Percentiles rank a stretch among this genome's conserved stretches.
Conservation (phyloP, 805 yeast species). For the Tetrapisispora nanseiensis region DNA sequence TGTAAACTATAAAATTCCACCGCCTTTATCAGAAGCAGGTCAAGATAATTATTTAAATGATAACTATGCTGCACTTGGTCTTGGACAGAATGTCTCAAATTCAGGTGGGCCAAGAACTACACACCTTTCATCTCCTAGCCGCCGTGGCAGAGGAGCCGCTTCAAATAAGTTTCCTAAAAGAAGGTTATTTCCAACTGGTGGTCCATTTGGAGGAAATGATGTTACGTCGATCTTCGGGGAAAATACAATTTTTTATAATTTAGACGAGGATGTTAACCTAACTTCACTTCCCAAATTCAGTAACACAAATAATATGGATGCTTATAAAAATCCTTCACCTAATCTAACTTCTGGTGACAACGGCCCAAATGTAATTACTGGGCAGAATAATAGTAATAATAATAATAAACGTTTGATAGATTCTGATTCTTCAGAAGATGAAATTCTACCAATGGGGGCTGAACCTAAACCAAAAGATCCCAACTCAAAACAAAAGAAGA, state of each 20-base stretch:
- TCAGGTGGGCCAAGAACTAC: neutral
- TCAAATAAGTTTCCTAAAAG: conserved; percentile 42
- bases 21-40: conserved; percentile 47
- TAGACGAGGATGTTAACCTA: conserved; percentile 5
- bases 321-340: conserved; percentile 11
- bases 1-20: conserved; percentile 74
- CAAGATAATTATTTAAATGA: conserved; percentile 20
- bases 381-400: conserved; percentile 1
- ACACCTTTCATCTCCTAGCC: conserved; percentile 19
- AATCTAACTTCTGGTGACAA: neutral
- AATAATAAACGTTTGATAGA: conserved; percentile 31
- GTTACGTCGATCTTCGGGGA: conserved; percentile 75
- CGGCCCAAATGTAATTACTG: neutral
- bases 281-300: conserved; percentile 1
- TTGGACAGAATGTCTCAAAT: neutral
- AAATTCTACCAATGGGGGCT: conserved; percentile 40
- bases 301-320: neutral
- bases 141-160: conserved; percentile 31
- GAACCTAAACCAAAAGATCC: conserved; percentile 30
- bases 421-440: conserved; percentile 58
- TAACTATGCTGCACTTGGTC: neutral
- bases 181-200: conserved; percentile 83
- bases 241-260: conserved; percentile 36
- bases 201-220: conserved; percentile 97
- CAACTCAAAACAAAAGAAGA: conserved; percentile 26